These are phyloP conservation scores for Mycena vulgaris DNA, from an alignment of 768 basidiomycete species.

Conservation along the genomic window DNA sequence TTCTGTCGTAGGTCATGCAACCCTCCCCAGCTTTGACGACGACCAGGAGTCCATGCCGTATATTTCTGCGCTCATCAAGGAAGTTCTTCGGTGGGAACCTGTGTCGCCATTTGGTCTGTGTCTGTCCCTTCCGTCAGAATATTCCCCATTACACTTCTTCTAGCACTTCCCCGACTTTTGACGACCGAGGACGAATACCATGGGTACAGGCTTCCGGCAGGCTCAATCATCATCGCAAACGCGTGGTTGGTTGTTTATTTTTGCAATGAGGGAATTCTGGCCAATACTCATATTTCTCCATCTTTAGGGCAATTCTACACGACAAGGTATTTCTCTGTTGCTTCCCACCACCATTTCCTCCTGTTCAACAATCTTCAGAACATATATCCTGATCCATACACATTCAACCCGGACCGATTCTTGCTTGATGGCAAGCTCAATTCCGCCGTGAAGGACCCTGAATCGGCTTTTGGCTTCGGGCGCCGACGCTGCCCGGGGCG, in stretches of 20 bases:
- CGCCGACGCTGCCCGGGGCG: conserved; percentile 22
- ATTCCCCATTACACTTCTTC: too few species aligned
- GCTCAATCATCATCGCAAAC: conserved; percentile 45
- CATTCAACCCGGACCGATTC: conserved; percentile 58
- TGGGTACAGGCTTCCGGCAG: conserved; percentile 53
- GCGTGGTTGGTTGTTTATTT: conserved; percentile 32
- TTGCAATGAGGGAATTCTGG: too few species aligned
- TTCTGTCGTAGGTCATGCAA: conserved; percentile 42
- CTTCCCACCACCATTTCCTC: too few species aligned
- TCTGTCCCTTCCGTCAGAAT: too few species aligned
- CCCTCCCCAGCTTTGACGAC: conserved; percentile 46
- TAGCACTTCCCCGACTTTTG: conserved; percentile 50
- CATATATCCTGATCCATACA: conserved; percentile 52
- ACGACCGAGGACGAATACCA: conserved; percentile 52
- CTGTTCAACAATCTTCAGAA: conserved; percentile 5
- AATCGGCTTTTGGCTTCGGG: conserved; percentile 43
- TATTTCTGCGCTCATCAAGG: conserved; percentile 11
- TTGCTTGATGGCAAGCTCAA: conserved; percentile 43
- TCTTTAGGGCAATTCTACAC: conserved; percentile 29
- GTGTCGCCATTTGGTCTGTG: conserved; percentile 17
- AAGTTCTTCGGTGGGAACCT: conserved; percentile 18
- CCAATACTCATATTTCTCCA: neutral
- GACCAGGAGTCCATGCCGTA: conserved; percentile 41
- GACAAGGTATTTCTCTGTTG: conserved; percentile 17
- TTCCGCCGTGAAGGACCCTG: conserved; percentile 28